These are phyloP conservation scores for Clarireedia paspali DNA, from an alignment of 2,329 filamentous ascomycete species.

Conservation along the genomic window DNA sequence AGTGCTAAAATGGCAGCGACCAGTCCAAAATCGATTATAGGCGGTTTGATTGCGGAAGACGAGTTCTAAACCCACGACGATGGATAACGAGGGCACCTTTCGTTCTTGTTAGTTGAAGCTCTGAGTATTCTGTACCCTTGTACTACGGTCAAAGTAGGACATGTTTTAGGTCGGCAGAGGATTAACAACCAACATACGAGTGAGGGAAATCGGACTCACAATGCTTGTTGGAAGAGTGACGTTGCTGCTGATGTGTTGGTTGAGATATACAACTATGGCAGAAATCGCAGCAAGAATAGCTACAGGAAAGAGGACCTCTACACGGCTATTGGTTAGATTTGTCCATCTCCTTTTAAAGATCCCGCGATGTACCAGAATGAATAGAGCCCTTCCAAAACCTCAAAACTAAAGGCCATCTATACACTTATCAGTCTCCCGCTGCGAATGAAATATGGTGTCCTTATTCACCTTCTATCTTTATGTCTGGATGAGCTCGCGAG, in stretches of 20 bases:
- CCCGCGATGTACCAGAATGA: slow-evolving; percentile 33
- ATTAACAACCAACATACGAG: not conserved
- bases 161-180: not conserved
- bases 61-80: slow-evolving; percentile 60
- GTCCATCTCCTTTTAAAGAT: not conserved
- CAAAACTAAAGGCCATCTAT: slow-evolving; percentile 53
- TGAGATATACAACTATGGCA: slow-evolving; percentile 49
- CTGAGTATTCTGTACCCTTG: not conserved
- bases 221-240: slow-evolving; percentile 51
- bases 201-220: slow-evolving; percentile 30
- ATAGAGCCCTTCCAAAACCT: slow-evolving; percentile 58
- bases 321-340: not conserved
- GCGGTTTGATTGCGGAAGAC: slow-evolving; percentile 57
- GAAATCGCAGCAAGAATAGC: slow-evolving; percentile 50
- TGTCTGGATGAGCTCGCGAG: slow-evolving; percentile 25
- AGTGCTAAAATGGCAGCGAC: slow-evolving; percentile 46
- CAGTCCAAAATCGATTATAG: slow-evolving; percentile 41
- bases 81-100: slow-evolving; percentile 52
- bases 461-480: slow-evolving; percentile 24
- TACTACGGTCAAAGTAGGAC: too few species aligned
- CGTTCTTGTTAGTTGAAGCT: slow-evolving; percentile 1
- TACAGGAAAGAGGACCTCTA: slow-evolving; percentile 48
- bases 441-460: not conserved
- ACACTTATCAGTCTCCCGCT: slow-evolving; percentile 16
- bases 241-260: slow-evolving; percentile 41